These are phyloP conservation scores for Caryopteris hybrid DNA, from an alignment of 305 asterid species.

Conservation along the genomic window DNA sequence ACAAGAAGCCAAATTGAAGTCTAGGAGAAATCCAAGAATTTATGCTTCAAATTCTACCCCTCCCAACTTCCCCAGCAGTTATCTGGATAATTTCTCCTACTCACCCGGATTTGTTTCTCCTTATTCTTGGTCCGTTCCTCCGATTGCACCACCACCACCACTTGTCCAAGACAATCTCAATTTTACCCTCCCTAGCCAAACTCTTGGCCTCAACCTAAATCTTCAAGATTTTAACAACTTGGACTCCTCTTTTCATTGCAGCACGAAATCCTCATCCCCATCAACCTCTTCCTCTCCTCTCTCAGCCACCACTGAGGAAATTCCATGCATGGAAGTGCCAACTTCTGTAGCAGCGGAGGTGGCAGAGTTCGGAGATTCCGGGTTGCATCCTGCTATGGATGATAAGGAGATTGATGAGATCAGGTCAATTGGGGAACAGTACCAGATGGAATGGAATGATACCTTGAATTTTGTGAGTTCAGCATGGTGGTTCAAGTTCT, in stretches of 20 bases:
- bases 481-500: constrained; percentile 89
- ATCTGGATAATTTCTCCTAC: constrained; percentile 38
- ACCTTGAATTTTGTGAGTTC: constrained; percentile 74
- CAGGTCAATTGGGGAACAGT: constrained; percentile 86
- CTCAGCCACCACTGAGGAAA: constrained; percentile 39
- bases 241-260: constrained; percentile 41
- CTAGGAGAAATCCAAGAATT: constrained; percentile 62
- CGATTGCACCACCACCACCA: constrained; percentile 44
- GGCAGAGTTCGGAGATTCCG: constrained; percentile 41
- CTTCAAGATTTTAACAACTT: constrained; percentile 69
- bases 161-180: constrained; percentile 50
- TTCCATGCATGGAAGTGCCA: constrained; percentile 33
- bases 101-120: constrained; percentile 40
- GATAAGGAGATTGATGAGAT: constrained; percentile 89
- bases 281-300: constrained; percentile 57
- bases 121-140: constrained; percentile 57
- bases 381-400: constrained; percentile 73
- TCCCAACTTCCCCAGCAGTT: constrained; percentile 25
- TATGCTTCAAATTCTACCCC: constrained; percentile 48
- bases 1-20: constrained; percentile 49
- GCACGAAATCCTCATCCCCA: constrained; percentile 44
- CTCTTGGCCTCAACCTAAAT: constrained; percentile 88
- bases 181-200: constrained; percentile 73
- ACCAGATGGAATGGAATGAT: constrained; percentile 95
- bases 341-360: constrained; percentile 19